phyloP scores from a whole-genome alignment of 2,329 filamentous ascomycete genomes.

The Aspergillus felis region DNA sequence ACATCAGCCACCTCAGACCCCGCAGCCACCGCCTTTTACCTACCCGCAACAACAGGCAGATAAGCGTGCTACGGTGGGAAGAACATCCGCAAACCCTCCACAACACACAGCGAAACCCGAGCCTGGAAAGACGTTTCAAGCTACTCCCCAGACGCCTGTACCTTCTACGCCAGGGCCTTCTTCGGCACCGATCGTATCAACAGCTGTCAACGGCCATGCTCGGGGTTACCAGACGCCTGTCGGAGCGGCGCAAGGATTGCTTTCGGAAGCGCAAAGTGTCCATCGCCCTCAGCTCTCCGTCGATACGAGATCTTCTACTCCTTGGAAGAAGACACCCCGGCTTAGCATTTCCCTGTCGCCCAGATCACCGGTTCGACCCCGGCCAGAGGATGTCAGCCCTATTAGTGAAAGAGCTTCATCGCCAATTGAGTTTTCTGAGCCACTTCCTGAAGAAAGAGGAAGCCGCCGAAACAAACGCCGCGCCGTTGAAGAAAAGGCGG shows the following conservation, averaged over 20 bases:
- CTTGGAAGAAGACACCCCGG: constrained; percentile 40
- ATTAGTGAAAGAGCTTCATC: constrained; percentile 43
- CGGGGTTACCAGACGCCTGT: constrained; percentile 27
- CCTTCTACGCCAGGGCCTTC: constrained; percentile 27
- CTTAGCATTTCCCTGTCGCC: constrained; percentile 33
- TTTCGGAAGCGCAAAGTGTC: constrained; percentile 22
- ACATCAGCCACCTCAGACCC: constrained; percentile 28
- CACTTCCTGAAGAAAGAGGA: constrained; percentile 21
- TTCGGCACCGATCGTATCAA: constrained; percentile 17
- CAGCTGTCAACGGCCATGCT: constrained; percentile 19
- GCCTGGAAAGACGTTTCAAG: constrained; percentile 12
- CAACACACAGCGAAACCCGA: constrained; percentile 15
- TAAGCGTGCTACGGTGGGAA: constrained; percentile 13
- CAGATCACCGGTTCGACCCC: constrained; percentile 38
- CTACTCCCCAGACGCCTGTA: constrained; percentile 13
- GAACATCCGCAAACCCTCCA: constrained; percentile 16
- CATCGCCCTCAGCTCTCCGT: constrained; percentile 33
- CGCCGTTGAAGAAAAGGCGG: constrained; percentile 18
- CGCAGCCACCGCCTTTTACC: constrained; percentile 23
- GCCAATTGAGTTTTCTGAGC: constrained; percentile 27
- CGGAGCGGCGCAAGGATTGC: constrained; percentile 19
- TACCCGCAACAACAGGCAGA: constrained; percentile 15
- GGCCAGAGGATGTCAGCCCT: constrained; percentile 43
- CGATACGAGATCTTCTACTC: constrained; percentile 40
- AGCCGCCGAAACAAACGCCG: constrained; percentile 17